These are phyloP conservation scores for Cephalotrichum gorgonifer DNA, from an alignment of 2,329 filamentous ascomycete species.

Conservation along the genomic window DNA sequence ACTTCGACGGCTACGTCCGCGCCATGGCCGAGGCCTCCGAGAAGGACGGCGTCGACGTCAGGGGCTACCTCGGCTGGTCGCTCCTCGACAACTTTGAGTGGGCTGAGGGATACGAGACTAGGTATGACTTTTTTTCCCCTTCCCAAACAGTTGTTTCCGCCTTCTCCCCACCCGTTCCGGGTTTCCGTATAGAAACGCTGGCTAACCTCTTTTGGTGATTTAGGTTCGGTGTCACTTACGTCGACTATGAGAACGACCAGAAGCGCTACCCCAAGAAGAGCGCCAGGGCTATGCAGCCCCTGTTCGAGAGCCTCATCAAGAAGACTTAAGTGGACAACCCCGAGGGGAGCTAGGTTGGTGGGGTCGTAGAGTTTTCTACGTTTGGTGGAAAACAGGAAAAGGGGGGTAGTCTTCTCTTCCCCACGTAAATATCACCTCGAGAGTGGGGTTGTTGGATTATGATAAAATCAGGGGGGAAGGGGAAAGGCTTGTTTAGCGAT, in stretches of 20 bases:
- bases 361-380: no score
- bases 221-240: slow-evolving; percentile 67
- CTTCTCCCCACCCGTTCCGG: not conserved
- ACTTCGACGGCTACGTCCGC: slow-evolving; percentile 67
- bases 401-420: not conserved
- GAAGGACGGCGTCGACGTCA: slow-evolving; percentile 67
- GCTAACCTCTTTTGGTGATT: slow-evolving; percentile 41
- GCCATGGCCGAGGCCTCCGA: slow-evolving; percentile 65
- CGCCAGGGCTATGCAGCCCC: slow-evolving; percentile 56
- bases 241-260: slow-evolving; percentile 73
- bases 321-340: slow-evolving; percentile 42
- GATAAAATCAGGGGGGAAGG: not conserved
- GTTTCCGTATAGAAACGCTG: slow-evolving; percentile 30
- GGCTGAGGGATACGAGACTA: slow-evolving; percentile 54
- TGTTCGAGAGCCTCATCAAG: slow-evolving; percentile 63
- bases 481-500: not conserved
- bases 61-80: slow-evolving; percentile 78
- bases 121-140: not conserved
- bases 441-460: no score
- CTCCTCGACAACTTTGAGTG: slow-evolving; percentile 87
- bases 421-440: no score
- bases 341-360: no score
- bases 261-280: slow-evolving; percentile 79
- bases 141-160: not conserved
- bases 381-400: not conserved